Percentiles rank a stretch among this genome's conserved stretches.
Conservation (phyloP, 2,329 filamentous ascomycete genomes). For the Arthrocladium fulminans region DNA sequence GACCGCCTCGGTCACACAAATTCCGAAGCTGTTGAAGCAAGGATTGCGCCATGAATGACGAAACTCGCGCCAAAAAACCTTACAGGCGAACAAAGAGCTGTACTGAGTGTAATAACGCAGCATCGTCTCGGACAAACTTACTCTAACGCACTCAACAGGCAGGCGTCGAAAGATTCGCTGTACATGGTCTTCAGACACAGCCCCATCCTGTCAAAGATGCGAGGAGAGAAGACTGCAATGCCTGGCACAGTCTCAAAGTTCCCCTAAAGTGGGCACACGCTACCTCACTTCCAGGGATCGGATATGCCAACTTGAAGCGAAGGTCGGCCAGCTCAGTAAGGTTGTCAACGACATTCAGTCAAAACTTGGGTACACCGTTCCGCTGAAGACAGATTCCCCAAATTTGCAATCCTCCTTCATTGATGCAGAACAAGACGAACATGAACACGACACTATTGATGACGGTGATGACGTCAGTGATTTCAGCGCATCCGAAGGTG, state of each 20-base stretch:
- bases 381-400: not conserved
- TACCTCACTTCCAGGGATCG: conserved; percentile 12
- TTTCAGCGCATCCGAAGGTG: conserved; percentile 11
- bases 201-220: conserved; percentile 13
- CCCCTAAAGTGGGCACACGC: not conserved
- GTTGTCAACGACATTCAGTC: conserved; percentile 11
- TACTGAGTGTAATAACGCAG: conserved; percentile 12
- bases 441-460: not conserved
- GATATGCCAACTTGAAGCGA: conserved; percentile 11
- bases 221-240: conserved; percentile 13
- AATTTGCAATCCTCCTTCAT: not conserved
- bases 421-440: not conserved
- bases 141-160: conserved; percentile 11
- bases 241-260: conserved; percentile 11
- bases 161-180: conserved; percentile 16
- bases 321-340: conserved; percentile 10
- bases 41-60: not conserved
- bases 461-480: conserved; percentile 10
- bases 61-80: not conserved
- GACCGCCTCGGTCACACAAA: not conserved
- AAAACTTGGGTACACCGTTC: conserved; percentile 8
- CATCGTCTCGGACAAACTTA: not conserved
- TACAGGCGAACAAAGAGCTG: conserved; percentile 13
- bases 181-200: conserved; percentile 10
- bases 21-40: not conserved